These are phyloP conservation scores for Colletotrichum lentis DNA, from an alignment of 2,329 filamentous ascomycete genomes.

Conservation along the genomic window DNA sequence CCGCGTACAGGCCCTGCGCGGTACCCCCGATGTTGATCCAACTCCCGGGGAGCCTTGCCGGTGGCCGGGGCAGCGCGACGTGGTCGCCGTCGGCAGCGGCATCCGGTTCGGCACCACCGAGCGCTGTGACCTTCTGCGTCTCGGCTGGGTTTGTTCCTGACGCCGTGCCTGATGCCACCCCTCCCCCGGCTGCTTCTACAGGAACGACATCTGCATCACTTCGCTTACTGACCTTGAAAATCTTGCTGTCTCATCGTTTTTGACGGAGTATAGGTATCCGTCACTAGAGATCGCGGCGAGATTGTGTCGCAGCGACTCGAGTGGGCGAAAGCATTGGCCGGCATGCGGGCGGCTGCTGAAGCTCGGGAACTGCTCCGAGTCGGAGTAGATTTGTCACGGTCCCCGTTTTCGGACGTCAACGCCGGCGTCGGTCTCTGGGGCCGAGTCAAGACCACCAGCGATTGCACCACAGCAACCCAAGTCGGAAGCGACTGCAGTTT, in stretches of 20 bases:
- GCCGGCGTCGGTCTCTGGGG: slow-evolving; percentile 20
- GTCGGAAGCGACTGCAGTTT: neutral
- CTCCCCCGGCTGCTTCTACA: neutral
- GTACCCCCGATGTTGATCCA: slow-evolving; percentile 54
- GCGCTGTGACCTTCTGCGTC: slow-evolving; percentile 23
- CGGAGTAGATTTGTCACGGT: slow-evolving; percentile 24
- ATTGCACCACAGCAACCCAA: neutral
- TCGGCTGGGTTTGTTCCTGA: neutral
- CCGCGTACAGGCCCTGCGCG: slow-evolving; percentile 50
- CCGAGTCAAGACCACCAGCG: slow-evolving; percentile 3
- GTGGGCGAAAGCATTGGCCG: neutral
- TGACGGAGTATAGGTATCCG: neutral
- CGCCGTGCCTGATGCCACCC: neutral
- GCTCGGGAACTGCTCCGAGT: slow-evolving; percentile 15
- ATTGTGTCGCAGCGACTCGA: neutral
- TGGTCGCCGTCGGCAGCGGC: slow-evolving; percentile 46
- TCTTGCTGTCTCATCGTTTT: neutral
- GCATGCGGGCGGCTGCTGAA: no score
- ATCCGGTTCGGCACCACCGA: neutral
- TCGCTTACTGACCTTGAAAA: neutral
- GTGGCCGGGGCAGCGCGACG: slow-evolving; percentile 37
- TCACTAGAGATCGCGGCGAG: neutral
- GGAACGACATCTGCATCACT: no score
- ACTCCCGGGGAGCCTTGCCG: slow-evolving; percentile 47
- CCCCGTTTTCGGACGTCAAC: slow-evolving; percentile 10